Evolutionary conservation across 768 basidiomycete genomes (phyloP).

Genomic region (Panaeolus cyanescens): DNA sequence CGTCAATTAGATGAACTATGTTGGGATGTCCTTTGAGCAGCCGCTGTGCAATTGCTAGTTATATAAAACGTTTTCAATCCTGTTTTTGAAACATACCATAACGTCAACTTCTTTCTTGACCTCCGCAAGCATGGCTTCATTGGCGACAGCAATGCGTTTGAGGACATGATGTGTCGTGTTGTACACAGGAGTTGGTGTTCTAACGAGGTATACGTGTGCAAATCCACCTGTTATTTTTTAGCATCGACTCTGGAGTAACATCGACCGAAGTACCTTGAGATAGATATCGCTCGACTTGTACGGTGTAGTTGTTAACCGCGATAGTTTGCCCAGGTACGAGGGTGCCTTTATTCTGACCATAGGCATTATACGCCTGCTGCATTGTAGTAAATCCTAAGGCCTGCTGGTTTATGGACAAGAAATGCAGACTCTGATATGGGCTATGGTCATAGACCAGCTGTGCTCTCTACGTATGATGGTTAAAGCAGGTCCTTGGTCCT

Average conservation of each 20-base stretch:
- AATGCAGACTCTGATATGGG: constrained; percentile 7
- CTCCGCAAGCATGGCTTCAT: constrained; percentile 86
- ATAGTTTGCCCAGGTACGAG: constrained; percentile 84
- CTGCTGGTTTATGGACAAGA: background rate
- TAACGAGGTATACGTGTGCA: constrained; percentile 96
- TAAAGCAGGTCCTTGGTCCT: constrained; percentile 12
- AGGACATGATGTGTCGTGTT: constrained; percentile 95
- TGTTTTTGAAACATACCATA: constrained; percentile 66
- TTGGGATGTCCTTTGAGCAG: constrained; percentile 91
- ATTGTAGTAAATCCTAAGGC: constrained; percentile 26
- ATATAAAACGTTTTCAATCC: constrained; percentile 4
- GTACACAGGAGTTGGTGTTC: constrained; percentile 82
- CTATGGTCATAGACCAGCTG: background rate
- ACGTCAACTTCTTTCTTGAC: constrained; percentile 98
- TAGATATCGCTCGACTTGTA: constrained; percentile 93
- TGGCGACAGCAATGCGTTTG: constrained; percentile 92
- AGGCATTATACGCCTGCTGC: constrained; percentile 50
- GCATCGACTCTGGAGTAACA: constrained; percentile 9
- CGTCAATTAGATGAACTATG: constrained; percentile 95
- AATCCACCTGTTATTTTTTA: constrained; percentile 75
- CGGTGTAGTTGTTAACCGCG: constrained; percentile 84
- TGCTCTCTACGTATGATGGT: background rate
- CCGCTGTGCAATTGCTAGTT: constrained; percentile 54
- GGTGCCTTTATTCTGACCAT: constrained; percentile 65
- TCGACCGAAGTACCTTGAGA: constrained; percentile 70